Conservation (phyloP, 1,139 yeast genomes). For the Yamadazyma jaroonii region DNA sequence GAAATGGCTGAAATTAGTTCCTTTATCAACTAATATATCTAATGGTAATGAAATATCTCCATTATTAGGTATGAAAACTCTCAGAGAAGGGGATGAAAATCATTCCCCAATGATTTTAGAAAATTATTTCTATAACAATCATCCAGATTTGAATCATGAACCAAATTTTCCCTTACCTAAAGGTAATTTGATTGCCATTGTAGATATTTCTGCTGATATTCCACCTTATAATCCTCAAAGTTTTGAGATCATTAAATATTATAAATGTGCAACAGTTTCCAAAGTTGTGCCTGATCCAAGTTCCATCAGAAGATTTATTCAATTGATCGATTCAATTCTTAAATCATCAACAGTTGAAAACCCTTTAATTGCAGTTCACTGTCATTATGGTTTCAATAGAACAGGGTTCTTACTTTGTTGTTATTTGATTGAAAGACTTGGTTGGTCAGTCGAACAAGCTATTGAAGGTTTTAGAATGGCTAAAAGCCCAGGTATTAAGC, state of each 20-base stretch:
- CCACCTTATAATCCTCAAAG: slow-evolving; percentile 71
- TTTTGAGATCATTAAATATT: slow-evolving; percentile 52
- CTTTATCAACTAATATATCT: slow-evolving; percentile 46
- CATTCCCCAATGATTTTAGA: slow-evolving; percentile 64
- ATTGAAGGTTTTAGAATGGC: slow-evolving; percentile 57
- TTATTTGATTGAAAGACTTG: slow-evolving; percentile 59
- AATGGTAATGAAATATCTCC: slow-evolving; percentile 38
- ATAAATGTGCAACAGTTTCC: slow-evolving; percentile 75
- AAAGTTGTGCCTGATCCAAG: slow-evolving; percentile 70
- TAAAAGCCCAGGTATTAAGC: slow-evolving; percentile 72
- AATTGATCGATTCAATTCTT: slow-evolving; percentile 51
- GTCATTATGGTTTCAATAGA: slow-evolving; percentile 80
- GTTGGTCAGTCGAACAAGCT: slow-evolving; percentile 63
- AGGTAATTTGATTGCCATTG: slow-evolving; percentile 51
- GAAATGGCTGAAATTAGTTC: slow-evolving; percentile 62
- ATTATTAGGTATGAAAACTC: slow-evolving; percentile 71
- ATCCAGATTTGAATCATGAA: slow-evolving; percentile 6
- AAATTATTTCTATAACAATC: slow-evolving; percentile 36
- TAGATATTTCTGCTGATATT: slow-evolving; percentile 73
- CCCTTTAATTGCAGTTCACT: slow-evolving; percentile 64
- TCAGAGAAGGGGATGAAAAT: slow-evolving; percentile 58
- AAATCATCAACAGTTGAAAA: slow-evolving; percentile 16
- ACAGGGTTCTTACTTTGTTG: slow-evolving; percentile 76
- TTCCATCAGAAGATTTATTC: slow-evolving; percentile 57
- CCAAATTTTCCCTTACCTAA: slow-evolving; percentile 11